A percentile compares a stretch with the other conserved stretches of the same genome.
These are phyloP conservation scores for Fagus crenata DNA, from an alignment of 306 rosid species.

Conservation along the genomic window DNA sequence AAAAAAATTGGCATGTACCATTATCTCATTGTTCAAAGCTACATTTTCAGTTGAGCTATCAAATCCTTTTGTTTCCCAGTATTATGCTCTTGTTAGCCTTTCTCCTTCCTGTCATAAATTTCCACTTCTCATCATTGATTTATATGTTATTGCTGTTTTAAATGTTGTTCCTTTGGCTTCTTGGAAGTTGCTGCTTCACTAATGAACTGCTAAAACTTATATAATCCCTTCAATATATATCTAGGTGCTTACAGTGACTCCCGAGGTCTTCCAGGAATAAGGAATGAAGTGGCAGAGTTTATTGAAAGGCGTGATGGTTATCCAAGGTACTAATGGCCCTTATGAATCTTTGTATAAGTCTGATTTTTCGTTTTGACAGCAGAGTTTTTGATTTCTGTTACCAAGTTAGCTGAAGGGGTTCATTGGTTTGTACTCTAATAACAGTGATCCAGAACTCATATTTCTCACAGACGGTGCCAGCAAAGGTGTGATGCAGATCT, in stretches of 20 bases:
- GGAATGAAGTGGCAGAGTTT: slow-evolving; percentile 96
- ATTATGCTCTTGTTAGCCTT: neutral
- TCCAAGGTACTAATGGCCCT: slow-evolving; percentile 64
- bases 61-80: neutral
- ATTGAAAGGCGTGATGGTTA: slow-evolving; percentile 91
- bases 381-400: slow-evolving; percentile 27
- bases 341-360: neutral
- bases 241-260: slow-evolving; percentile 98
- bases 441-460: slow-evolving; percentile 93
- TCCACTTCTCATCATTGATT: neutral
- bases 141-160: slow-evolving; percentile 2
- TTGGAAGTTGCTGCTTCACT: slow-evolving; percentile 4
- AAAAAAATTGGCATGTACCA: neutral
- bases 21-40: neutral
- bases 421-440: slow-evolving; percentile 35
- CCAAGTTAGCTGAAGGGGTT: slow-evolving; percentile 26
- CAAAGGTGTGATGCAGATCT: slow-evolving; percentile 97
- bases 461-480: slow-evolving; percentile 98
- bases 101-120: neutral
- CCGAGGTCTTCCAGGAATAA: slow-evolving; percentile 84
- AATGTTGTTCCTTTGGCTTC: neutral
- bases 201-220: slow-evolving; percentile 18
- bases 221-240: slow-evolving; percentile 4
- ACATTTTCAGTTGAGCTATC: slow-evolving; percentile 1
- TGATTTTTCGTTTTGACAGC: neutral